phyloP scores from a whole-genome alignment of 805 yeast genomes.

The Candida argentea region DNA sequence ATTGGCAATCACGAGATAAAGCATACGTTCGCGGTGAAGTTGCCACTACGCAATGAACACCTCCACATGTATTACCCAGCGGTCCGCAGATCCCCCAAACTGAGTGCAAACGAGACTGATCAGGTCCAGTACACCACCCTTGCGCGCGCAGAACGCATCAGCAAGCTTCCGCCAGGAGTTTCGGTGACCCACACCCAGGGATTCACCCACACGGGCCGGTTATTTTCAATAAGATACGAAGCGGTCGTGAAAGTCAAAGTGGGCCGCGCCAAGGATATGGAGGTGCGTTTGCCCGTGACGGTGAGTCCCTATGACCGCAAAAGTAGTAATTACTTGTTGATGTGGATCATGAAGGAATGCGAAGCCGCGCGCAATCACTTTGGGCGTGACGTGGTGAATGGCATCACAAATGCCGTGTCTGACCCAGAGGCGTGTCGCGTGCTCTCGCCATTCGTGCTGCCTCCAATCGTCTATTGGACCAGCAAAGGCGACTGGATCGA shows the following conservation, averaged over 20 bases:
- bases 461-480: constrained; percentile 19
- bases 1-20: constrained; percentile 17
- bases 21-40: constrained; percentile 14
- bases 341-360: constrained; percentile 45
- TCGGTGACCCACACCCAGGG: constrained; percentile 38
- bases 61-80: constrained; percentile 14
- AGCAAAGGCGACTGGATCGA: constrained; percentile 27
- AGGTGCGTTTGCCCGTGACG: constrained; percentile 40
- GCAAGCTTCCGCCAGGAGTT: constrained; percentile 27
- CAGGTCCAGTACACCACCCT: constrained; percentile 10
- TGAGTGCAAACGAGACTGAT: constrained; percentile 3
- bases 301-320: constrained; percentile 43
- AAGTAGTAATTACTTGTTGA: constrained; percentile 39
- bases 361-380: constrained; percentile 29
- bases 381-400: constrained; percentile 20
- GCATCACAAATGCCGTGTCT: constrained; percentile 8
- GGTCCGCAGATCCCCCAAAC: neutral
- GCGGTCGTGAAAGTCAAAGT: constrained; percentile 39
- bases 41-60: constrained; percentile 28
- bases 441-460: constrained; percentile 13
- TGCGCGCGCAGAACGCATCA: constrained; percentile 11
- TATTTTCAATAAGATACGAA: constrained; percentile 44
- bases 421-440: constrained; percentile 13
- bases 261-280: constrained; percentile 39
- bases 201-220: constrained; percentile 40